These are phyloP conservation scores for Spinellus fusiger DNA, from an alignment of 192 early-diverging fungal species.

Conservation along the genomic window DNA sequence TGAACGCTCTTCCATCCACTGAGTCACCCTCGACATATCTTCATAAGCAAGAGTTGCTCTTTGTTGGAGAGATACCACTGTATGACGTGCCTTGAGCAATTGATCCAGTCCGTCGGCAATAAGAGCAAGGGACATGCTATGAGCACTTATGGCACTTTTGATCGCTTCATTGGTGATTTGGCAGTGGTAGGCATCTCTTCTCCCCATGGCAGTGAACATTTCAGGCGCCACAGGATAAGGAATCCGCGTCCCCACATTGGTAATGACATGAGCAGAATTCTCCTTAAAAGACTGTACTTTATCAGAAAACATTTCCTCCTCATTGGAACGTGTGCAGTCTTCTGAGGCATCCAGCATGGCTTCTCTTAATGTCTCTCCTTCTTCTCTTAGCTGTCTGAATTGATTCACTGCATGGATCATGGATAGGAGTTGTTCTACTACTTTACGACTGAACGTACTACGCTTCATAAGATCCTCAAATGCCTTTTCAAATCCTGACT, in stretches of 20 bases:
- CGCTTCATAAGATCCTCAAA: conserved; percentile 21
- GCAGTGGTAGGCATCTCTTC: conserved; percentile 2
- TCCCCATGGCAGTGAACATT: conserved; percentile 22
- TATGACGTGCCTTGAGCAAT: conserved; percentile 4
- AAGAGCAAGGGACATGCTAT: conserved; percentile 18
- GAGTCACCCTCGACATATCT: conserved; percentile 11
- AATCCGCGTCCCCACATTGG: conserved; percentile 4
- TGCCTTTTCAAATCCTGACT: conserved; percentile 30
- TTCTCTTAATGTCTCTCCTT: conserved; percentile 18
- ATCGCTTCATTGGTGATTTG: conserved; percentile 21
- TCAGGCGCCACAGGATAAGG: conserved; percentile 9
- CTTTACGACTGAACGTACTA: conserved; percentile 13
- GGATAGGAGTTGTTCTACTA: conserved; percentile 27
- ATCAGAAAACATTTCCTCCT: conserved; percentile 15
- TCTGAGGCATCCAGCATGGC: conserved; percentile 4
- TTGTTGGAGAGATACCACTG: conserved; percentile 17
- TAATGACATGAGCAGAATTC: conserved; percentile 11
- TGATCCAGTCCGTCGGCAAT: conserved; percentile 22
- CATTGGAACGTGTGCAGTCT: background rate
- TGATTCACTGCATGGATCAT: conserved; percentile 24
- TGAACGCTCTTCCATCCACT: conserved; percentile 24
- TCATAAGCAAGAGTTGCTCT: conserved; percentile 17
- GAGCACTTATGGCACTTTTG: conserved; percentile 8
- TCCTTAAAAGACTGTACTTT: conserved; percentile 12
- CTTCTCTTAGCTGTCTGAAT: conserved; percentile 8